Percentiles rank a stretch among this genome's conserved stretches.
phyloP scores from a whole-genome alignment of 371 early-diverging fungal genomes.

The Rhizomucor pusillus region DNA sequence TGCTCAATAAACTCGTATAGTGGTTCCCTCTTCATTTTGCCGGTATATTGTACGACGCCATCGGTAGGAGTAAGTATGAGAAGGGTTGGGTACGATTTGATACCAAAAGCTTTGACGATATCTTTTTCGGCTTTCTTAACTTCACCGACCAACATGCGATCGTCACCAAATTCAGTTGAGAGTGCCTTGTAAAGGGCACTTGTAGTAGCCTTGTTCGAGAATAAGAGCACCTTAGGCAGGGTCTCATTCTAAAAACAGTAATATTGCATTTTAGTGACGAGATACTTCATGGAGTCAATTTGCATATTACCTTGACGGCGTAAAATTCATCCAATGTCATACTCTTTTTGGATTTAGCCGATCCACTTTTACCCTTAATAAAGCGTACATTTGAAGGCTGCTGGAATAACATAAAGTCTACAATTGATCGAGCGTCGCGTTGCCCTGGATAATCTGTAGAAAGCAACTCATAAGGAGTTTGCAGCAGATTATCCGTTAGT shows the following conservation, averaged over 20 bases:
- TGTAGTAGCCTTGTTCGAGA: slow-evolving; percentile 70
- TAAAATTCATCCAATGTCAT: slow-evolving; percentile 55
- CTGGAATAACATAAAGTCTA: slow-evolving; percentile 59
- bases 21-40: slow-evolving; percentile 55
- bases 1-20: slow-evolving; percentile 56
- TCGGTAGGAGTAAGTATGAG: slow-evolving; percentile 50
- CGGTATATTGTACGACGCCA: slow-evolving; percentile 34
- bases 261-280: not conserved
- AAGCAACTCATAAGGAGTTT: not conserved
- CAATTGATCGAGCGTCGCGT: slow-evolving; percentile 75
- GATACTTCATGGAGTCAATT: slow-evolving; percentile 9
- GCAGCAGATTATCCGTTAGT: no score
- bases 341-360: slow-evolving; percentile 53
- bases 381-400: slow-evolving; percentile 60
- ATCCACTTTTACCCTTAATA: slow-evolving; percentile 46
- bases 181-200: slow-evolving; percentile 85
- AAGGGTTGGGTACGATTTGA: slow-evolving; percentile 65
- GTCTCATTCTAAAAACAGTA: slow-evolving; percentile 28
- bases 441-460: slow-evolving; percentile 80
- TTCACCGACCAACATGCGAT: slow-evolving; percentile 71
- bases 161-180: slow-evolving; percentile 66
- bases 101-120: slow-evolving; percentile 49
- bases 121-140: slow-evolving; percentile 57
- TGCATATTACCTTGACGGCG: slow-evolving; percentile 38
- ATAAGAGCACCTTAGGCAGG: slow-evolving; percentile 69